Conservation (phyloP, 768 basidiomycete genomes). For the Amanita pallidorosea region DNA sequence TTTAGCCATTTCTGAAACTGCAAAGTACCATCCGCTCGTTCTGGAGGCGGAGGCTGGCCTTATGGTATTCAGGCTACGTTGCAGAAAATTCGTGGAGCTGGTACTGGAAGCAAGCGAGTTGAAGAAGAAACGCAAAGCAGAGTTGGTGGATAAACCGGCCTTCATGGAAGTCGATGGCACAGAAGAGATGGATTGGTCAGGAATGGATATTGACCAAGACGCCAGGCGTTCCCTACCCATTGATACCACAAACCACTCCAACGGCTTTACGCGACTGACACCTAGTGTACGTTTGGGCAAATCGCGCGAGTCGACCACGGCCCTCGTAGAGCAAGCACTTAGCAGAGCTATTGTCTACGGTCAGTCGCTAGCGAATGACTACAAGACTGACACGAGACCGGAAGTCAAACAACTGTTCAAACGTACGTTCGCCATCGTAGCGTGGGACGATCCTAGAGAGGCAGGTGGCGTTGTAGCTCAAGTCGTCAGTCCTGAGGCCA, state of each 20-base stretch:
- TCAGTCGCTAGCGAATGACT: conserved; percentile 56
- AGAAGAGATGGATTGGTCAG: conserved; percentile 38
- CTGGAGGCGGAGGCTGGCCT: conserved; percentile 58
- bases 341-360: conserved; percentile 67
- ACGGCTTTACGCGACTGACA: conserved; percentile 10
- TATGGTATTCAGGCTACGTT: conserved; percentile 72
- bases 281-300: not conserved
- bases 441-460: conserved; percentile 64
- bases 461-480: conserved; percentile 56
- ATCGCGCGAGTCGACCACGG: conserved; percentile 13
- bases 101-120: conserved; percentile 61
- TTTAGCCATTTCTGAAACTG: conserved; percentile 46
- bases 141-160: conserved; percentile 15
- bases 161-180: conserved; percentile 21
- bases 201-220: conserved; percentile 53
- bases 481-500: conserved; percentile 58
- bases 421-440: conserved; percentile 70
- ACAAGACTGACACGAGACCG: conserved; percentile 49
- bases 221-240: conserved; percentile 7
- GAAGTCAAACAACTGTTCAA: conserved; percentile 60
- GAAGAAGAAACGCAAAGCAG: conserved; percentile 47
- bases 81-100: conserved; percentile 80
- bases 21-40: conserved; percentile 48
- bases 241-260: conserved; percentile 11
- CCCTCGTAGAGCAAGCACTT: conserved; percentile 46